Evolutionary conservation across 2,329 filamentous ascomycete species (phyloP).

Genomic region (Apiospora marii): DNA sequence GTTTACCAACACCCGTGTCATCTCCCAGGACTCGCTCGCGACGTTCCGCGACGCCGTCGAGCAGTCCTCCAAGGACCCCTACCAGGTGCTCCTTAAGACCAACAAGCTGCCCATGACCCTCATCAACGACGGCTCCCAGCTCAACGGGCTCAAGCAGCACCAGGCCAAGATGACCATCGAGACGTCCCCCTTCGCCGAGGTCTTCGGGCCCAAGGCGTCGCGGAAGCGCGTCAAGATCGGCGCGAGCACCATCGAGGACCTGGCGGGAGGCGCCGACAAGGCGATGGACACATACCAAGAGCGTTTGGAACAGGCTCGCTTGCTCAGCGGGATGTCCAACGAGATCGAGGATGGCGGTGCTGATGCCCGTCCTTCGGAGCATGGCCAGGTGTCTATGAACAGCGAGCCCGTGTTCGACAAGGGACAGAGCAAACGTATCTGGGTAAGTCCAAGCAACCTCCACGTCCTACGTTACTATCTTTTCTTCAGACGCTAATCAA

Average conservation of each 20-base stretch:
- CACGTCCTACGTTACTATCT: neutral
- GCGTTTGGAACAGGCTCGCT: constrained; percentile 77
- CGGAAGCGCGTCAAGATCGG: constrained; percentile 91
- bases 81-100: constrained; percentile 92
- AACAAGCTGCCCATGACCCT: constrained; percentile 97
- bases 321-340: constrained; percentile 75
- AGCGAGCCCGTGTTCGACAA: constrained; percentile 90
- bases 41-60: constrained; percentile 92
- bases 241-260: constrained; percentile 80
- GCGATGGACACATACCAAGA: constrained; percentile 85
- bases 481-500: neutral
- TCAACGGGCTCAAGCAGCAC: constrained; percentile 90
- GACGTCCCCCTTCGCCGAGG: constrained; percentile 83
- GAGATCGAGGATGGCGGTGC: constrained; percentile 55
- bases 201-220: constrained; percentile 93
- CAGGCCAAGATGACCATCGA: constrained; percentile 94
- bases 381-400: constrained; percentile 66
- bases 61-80: constrained; percentile 88
- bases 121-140: constrained; percentile 78
- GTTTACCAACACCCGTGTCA: constrained; percentile 93
- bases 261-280: constrained; percentile 81
- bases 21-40: constrained; percentile 86
- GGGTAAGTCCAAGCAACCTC: constrained; percentile 1
- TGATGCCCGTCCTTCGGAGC: constrained; percentile 41
- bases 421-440: constrained; percentile 70